These are phyloP conservation scores for Bocquillonia castaneifolia DNA, from an alignment of 441 rosid genomes.

Conservation along the genomic window DNA sequence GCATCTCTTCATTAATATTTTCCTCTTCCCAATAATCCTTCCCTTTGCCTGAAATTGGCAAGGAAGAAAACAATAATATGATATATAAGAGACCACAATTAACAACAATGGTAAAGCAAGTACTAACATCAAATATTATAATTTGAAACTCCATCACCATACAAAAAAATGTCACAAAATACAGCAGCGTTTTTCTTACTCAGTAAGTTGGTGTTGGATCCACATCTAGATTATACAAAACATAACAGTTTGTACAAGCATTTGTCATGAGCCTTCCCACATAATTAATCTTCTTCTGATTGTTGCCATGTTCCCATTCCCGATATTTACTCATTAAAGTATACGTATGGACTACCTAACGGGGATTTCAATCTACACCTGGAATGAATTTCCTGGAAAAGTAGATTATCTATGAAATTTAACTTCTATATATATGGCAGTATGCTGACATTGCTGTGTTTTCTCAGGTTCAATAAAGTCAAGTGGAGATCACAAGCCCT, in stretches of 20 bases:
- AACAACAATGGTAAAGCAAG: too few species aligned
- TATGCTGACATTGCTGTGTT: not conserved
- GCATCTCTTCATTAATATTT: constrained; percentile 82
- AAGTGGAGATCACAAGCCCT: not conserved
- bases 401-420: not conserved
- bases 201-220: not conserved
- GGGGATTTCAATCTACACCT: not conserved
- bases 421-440: not conserved
- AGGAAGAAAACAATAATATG: constrained; percentile 5
- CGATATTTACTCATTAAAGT: not conserved
- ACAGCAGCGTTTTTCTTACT: not conserved
- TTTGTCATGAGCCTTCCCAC: not conserved
- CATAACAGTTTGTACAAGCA: not conserved
- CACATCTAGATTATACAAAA: not conserved
- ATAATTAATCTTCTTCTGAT: not conserved
- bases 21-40: constrained; percentile 83
- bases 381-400: not conserved
- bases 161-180: not conserved
- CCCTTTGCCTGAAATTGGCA: constrained; percentile 64
- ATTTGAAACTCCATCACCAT: not conserved
- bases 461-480: not conserved
- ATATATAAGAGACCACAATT: too few species aligned
- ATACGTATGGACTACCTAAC: too few species aligned
- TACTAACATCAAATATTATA: not conserved
- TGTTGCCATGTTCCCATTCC: not conserved